Conservation (phyloP, 306 rosid genomes). For the Prunus kanzakura region DNA sequence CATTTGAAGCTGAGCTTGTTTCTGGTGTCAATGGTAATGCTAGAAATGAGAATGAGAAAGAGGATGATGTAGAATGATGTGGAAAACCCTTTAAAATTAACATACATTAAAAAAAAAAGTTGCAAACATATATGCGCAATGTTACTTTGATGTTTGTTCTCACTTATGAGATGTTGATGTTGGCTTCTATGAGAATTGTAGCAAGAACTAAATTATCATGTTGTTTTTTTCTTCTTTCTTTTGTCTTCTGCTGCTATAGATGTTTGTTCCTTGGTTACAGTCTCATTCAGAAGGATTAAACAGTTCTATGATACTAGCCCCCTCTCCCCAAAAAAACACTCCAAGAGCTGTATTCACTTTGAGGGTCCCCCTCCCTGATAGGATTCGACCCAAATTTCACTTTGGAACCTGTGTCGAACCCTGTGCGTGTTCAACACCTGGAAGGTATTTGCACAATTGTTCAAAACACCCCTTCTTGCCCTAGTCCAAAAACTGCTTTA, state of each 20-base stretch:
- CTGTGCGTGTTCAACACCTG: too few relatives aligned
- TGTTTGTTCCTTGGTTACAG: neutral
- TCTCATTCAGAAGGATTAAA: too few relatives aligned
- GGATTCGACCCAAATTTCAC: too few relatives aligned
- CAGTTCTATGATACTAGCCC: too few relatives aligned
- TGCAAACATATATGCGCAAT: conserved; percentile 20
- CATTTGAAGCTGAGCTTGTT: conserved; percentile 71
- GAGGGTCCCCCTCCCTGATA: too few relatives aligned
- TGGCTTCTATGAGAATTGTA: neutral
- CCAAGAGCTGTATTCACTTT: too few relatives aligned
- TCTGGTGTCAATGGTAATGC: conserved; percentile 40
- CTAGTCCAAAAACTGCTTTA: too few relatives aligned
- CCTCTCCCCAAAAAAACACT: too few relatives aligned
- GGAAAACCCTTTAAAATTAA: conserved; percentile 16
- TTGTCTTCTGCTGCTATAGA: neutral
- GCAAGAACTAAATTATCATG: neutral
- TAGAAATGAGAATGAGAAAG: conserved; percentile 36
- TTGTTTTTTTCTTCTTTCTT: neutral
- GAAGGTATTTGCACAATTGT: too few relatives aligned
- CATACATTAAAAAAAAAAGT: conserved; percentile 3
- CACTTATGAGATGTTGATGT: conserved; percentile 16
- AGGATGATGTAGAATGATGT: conserved; percentile 41
- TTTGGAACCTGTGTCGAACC: too few relatives aligned
- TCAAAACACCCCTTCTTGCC: too few relatives aligned
- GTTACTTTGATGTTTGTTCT: conserved; percentile 18